Evolutionary conservation across 352 stramenopile genomes (phyloP), one percentile per base, ranked within the genome.

Genomic region (Blastocystis sp.): DNA sequence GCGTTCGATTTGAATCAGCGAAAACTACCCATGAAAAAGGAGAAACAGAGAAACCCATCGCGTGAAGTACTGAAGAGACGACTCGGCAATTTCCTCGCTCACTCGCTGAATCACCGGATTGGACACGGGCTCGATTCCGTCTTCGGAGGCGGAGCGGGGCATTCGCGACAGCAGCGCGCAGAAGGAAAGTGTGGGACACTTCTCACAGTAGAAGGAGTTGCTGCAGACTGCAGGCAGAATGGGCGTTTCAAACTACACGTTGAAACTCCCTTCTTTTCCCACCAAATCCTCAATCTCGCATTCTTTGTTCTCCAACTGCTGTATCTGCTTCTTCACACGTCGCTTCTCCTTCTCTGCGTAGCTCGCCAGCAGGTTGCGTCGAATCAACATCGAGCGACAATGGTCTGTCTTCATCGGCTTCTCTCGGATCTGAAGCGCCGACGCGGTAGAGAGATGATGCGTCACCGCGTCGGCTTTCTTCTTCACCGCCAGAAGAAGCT

Each of bases 1-100:
- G 45, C 74, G 74, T 70, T 84, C 74, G 52, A 67, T 67, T 34
- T 84, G 74, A 84, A 84, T 11, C 40, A 84, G 74, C 1, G 52
- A 70, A 38, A 84, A 67, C 74, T 84, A 69, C 7, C 43, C 38
- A 56, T 59, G 3, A 69, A 28, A 19, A 41, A 17, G 53, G 14
- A 9, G 10, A 2, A 14, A n/a, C 34, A 70, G 7, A 70, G 9
- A 7, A 17, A 84, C 74, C 74, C 74, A 84, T 84, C 52, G 67
- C n/a, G 41, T 1, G 34, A 84, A 84, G 48, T 84, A 84, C 21
- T 11, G 7, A 19, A 84, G 28, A n/a, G 60, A 67, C 17, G 9
- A 34, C n/a, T 11, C 2, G 23, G 66, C 52, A 21, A 76, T 41
- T 17, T n/a, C 10, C 4, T 17, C n/a, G 21, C 28, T n/a, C 2